phyloP scores from a whole-genome alignment of 2,329 filamentous ascomycete species.

The Fusarium odoratissimum region DNA sequence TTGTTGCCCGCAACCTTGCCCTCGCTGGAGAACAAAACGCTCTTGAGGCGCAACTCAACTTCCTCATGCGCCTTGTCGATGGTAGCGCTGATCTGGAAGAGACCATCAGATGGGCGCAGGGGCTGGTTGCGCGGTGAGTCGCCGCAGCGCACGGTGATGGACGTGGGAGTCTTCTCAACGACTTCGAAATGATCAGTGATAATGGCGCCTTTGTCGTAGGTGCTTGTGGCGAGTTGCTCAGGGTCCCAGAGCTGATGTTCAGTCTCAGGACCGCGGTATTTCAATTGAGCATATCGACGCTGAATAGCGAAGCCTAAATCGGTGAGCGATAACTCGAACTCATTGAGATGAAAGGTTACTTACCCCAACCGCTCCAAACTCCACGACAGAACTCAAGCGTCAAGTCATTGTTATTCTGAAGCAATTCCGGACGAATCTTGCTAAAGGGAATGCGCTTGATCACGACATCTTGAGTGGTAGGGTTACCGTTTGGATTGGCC shows the following conservation, averaged over 20 bases:
- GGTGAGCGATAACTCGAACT: not conserved
- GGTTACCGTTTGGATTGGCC: conserved; percentile 72
- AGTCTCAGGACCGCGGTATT: conserved; percentile 68
- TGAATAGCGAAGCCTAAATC: conserved; percentile 67
- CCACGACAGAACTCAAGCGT: conserved; percentile 75
- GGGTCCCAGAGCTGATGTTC: conserved; percentile 73
- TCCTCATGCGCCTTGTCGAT: conserved; percentile 69
- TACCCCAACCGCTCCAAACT: conserved; percentile 74
- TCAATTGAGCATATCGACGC: conserved; percentile 67
- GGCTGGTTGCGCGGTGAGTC: conserved; percentile 70
- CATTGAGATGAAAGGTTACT: not conserved
- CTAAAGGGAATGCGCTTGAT: conserved; percentile 70
- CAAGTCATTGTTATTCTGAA: conserved; percentile 68
- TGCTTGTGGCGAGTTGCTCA: conserved; percentile 64
- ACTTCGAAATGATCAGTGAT: conserved; percentile 81
- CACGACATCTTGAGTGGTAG: conserved; percentile 72
- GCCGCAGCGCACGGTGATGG: conserved; percentile 73
- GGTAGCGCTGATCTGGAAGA: conserved; percentile 73
- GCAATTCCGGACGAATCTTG: conserved; percentile 72
- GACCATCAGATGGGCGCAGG: conserved; percentile 70
- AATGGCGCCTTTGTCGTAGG: conserved; percentile 70
- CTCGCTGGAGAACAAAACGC: conserved; percentile 65
- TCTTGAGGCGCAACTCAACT: conserved; percentile 74
- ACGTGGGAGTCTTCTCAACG: conserved; percentile 69
- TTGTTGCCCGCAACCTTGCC: conserved; percentile 50